Conservation (phyloP, 352 stramenopile species). For the Globisporangium spinosum region DNA sequence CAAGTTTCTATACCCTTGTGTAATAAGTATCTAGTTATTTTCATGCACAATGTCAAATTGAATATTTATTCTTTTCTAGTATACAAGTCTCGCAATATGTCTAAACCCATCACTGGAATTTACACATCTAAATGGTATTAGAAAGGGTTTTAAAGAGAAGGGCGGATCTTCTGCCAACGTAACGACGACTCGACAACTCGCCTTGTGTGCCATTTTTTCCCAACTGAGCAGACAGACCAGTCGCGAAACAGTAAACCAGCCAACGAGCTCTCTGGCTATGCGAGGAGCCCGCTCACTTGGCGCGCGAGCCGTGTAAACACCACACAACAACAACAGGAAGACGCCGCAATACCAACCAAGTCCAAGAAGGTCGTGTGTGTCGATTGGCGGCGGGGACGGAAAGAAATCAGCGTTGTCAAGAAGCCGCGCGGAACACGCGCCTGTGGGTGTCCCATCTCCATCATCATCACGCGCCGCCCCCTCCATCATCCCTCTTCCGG, state of each 20-base stretch:
- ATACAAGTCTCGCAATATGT: no score
- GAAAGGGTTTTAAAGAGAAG: not conserved
- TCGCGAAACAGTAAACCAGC: not conserved
- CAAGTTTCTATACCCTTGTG: not conserved
- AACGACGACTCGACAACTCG: not conserved
- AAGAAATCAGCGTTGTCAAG: not conserved
- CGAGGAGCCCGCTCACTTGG: no score
- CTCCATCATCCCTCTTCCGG: slow-evolving; percentile 2
- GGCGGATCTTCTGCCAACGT: not conserved
- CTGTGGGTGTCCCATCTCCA: not conserved
- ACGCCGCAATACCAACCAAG: not conserved
- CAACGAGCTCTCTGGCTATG: no score
- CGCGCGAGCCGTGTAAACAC: not conserved
- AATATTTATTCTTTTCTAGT: no score
- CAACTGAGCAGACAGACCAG: not conserved
- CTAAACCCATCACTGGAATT: no score
- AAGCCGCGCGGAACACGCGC: slow-evolving; percentile 3
- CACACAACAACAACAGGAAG: slow-evolving; percentile 7
- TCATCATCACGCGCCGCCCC: not conserved
- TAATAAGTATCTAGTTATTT: not conserved
- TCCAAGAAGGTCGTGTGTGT: not conserved
- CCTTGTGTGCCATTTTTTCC: not conserved
- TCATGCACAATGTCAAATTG: no score
- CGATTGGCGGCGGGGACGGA: not conserved
- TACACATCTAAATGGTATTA: not conserved